Evolutionary conservation across 176 grass and related monocot species (phyloP).

Genomic region (Oryza glumipatula): DNA sequence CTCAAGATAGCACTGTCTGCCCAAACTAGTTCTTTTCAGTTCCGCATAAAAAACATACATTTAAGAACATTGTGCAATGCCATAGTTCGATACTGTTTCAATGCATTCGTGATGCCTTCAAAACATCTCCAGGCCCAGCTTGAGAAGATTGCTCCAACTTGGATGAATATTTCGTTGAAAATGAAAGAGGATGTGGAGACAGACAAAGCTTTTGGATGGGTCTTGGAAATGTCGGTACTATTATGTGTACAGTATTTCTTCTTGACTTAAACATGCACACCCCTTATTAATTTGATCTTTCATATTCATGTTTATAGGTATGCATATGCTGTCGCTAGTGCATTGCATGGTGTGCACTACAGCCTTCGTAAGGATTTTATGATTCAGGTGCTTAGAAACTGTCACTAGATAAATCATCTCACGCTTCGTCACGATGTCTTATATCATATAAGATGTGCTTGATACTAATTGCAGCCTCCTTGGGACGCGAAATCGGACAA

Average conservation of each 20-base stretch:
- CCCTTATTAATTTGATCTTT: slow-evolving; percentile 12
- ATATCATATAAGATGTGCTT: slow-evolving; percentile 43
- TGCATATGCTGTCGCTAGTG: slow-evolving; percentile 97
- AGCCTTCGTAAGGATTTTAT: slow-evolving; percentile 97
- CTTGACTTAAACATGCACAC: slow-evolving; percentile 1
- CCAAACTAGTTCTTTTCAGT: slow-evolving; percentile 8
- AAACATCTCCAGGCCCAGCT: slow-evolving; percentile 59
- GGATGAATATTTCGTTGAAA: slow-evolving; percentile 92
- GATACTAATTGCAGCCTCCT: slow-evolving; percentile 75
- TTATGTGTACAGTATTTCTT: slow-evolving; percentile 20
- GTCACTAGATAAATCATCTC: slow-evolving; percentile 22
- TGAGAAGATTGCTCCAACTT: slow-evolving; percentile 98
- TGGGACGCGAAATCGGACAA: slow-evolving; percentile 67
- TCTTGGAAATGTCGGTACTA: slow-evolving; percentile 92
- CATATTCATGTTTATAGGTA: slow-evolving; percentile 65
- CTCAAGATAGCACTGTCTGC: slow-evolving; percentile 7
- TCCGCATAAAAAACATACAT: background rate
- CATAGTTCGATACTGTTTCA: slow-evolving; percentile 19
- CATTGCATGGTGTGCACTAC: slow-evolving; percentile 96
- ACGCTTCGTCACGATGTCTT: slow-evolving; percentile 24
- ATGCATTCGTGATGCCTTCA: slow-evolving; percentile 1
- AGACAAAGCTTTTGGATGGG: slow-evolving; percentile 97
- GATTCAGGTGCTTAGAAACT: slow-evolving; percentile 80
- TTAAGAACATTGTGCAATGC: background rate
- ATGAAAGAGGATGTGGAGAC: slow-evolving; percentile 96